Base-by-base conservation (phyloP, 805 yeast genomes). In the Wickerhamiella sorbophila region DNA sequence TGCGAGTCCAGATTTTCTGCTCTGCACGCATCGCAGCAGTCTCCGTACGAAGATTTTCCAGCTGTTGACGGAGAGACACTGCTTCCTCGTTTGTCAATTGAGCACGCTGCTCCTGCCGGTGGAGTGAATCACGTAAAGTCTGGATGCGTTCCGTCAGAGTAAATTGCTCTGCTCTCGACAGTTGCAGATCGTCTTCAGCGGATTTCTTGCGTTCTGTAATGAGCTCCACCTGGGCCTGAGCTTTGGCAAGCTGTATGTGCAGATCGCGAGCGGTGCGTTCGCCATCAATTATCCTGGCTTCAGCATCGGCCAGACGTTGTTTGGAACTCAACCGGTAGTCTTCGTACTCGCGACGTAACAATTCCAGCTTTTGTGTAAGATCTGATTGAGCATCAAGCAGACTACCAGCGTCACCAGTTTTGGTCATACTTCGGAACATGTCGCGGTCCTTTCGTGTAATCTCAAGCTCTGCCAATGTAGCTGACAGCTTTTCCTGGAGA, bases 391-490 rank as follows among this genome's bases (percentile, higher is more conserved):
- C 29, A 6, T 6, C 29, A 6, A 24, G 29, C 29, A 24, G 29
- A 6, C 29, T 12, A 24, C 29, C 29, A 24, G 29, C 12, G 6
- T 24, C 29, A 12, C 29, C 29, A 12, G 42, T 40, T 26, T 40
- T 43, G 2, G 48, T 41, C 10, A 53, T 42, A 48, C 55, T 55
- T 41, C 52, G 51, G 51, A 77, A 69, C 62, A 76, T 72, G 50
- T 86, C 93, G 42, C 86, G 71, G 56, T 83, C 93, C 46, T 75
- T 70, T 3, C 69, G 61, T 2, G 74, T 66, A 1, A 79, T 69
- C 9, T 66, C 71, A 34, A 77, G 57, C 53, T 72, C 74, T 2
- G 67, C 54, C 47, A 72, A 73, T 8, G 74, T 54, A 15, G 69
- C 62, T 17, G 67, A 64, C 31, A 81, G 33, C 31, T 58, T 57